A percentile compares a stretch with the other conserved stretches of the same genome.
Conservation (phyloP, 2,329 filamentous ascomycete genomes). For the Xylariaceae sp. region DNA sequence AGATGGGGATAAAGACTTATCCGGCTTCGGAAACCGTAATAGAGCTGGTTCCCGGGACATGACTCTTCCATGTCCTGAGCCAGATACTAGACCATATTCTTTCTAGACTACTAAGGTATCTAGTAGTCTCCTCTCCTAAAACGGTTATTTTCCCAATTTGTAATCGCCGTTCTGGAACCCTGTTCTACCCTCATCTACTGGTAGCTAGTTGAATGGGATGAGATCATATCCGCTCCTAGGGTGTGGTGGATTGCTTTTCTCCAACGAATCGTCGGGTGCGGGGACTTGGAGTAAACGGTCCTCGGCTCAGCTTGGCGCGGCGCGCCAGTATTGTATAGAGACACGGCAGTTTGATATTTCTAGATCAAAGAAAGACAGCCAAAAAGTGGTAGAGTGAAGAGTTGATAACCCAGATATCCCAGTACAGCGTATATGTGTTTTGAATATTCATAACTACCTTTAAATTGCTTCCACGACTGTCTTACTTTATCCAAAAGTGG, state of each 20-base stretch:
- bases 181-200: too few species aligned
- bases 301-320: background rate
- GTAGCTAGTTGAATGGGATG: background rate
- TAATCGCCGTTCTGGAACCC: background rate
- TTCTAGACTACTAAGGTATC: too few species aligned
- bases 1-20: slow-evolving; percentile 20
- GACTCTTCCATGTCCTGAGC: slow-evolving; percentile 1
- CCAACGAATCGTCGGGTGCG: background rate
- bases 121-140: background rate
- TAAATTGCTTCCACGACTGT: background rate
- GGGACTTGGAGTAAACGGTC: background rate
- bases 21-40: background rate
- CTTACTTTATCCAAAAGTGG: background rate
- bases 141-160: background rate
- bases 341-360: too few species aligned
- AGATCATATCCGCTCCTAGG: slow-evolving; percentile 12
- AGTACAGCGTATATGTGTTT: background rate
- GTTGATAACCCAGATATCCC: background rate
- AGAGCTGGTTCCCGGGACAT: background rate
- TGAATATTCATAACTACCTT: background rate
- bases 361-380: background rate
- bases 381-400: background rate
- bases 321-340: background rate
- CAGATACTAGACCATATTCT: background rate
- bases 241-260: background rate